These are phyloP conservation scores for Bertia moriformis DNA, from an alignment of 2,329 filamentous ascomycete species.

Conservation along the genomic window DNA sequence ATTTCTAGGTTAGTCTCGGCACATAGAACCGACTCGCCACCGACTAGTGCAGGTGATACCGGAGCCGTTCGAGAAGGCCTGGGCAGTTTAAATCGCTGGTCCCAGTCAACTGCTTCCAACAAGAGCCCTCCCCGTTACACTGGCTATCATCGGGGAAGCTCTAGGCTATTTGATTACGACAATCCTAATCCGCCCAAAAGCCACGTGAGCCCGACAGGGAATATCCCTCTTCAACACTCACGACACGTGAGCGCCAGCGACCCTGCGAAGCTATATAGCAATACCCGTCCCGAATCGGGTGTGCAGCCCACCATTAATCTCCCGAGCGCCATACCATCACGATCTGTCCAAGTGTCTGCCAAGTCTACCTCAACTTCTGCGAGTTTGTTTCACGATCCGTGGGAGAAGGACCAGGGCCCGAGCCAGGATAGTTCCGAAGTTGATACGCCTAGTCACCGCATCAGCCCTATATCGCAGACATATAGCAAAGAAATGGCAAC, in stretches of 20 bases:
- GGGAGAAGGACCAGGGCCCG: background rate
- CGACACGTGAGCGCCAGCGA: background rate
- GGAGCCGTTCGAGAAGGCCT: conserved; percentile 20
- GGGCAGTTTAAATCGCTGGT: conserved; percentile 36
- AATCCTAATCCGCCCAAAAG: conserved; percentile 11
- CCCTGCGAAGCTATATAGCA: background rate
- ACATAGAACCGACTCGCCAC: too few relatives aligned
- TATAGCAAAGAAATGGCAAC: too few relatives aligned
- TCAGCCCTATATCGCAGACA: too few relatives aligned
- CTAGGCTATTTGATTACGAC: conserved; percentile 7
- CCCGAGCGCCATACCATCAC: too few relatives aligned
- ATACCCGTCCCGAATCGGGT: background rate
- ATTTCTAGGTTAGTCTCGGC: too few relatives aligned
- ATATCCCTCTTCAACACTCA: background rate
- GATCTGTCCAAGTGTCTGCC: too few relatives aligned
- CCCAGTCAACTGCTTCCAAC: conserved; percentile 33
- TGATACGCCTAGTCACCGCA: background rate
- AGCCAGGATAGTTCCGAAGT: background rate
- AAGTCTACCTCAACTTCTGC: too few relatives aligned
- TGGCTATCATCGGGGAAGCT: conserved; percentile 5
- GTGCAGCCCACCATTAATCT: background rate
- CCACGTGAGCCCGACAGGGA: background rate
- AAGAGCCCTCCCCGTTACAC: conserved; percentile 19
- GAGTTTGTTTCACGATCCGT: background rate
- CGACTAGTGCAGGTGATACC: too few relatives aligned